Conservation (phyloP, 345 rosid species). For the Combretum micranthum region DNA sequence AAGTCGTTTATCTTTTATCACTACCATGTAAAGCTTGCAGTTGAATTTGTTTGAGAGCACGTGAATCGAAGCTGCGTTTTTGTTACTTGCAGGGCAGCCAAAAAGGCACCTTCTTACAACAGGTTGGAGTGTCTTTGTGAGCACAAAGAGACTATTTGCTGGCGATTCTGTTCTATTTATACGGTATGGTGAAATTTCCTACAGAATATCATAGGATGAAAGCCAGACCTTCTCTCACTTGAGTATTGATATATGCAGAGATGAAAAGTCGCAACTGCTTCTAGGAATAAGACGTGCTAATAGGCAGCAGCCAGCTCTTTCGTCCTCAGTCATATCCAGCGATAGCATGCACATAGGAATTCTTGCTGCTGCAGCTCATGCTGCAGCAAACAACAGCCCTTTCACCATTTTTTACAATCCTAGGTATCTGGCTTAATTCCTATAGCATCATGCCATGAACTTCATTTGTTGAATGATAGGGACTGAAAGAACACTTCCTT, state of each 20-base stretch:
- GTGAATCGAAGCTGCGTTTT: neutral
- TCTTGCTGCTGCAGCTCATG: slow-evolving; percentile 99
- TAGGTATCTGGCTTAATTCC: slow-evolving; percentile 31
- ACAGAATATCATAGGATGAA: neutral
- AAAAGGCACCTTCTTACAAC: slow-evolving; percentile 87
- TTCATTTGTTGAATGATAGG: no score
- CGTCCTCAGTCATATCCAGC: slow-evolving; percentile 93
- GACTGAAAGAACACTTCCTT: slow-evolving; percentile 18
- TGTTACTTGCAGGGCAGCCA: slow-evolving; percentile 64
- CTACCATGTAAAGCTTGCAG: neutral
- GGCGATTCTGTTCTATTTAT: slow-evolving; percentile 93
- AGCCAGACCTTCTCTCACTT: slow-evolving; percentile 2
- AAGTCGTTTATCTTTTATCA: neutral
- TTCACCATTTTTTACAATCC: slow-evolving; percentile 93
- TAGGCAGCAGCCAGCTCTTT: slow-evolving; percentile 84
- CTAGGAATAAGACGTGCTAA: slow-evolving; percentile 86
- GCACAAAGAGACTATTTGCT: slow-evolving; percentile 86
- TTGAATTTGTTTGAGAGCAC: neutral
- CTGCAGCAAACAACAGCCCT: slow-evolving; percentile 87
- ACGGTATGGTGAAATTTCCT: slow-evolving; percentile 32
- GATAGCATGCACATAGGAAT: slow-evolving; percentile 99
- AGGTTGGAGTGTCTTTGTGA: slow-evolving; percentile 95
- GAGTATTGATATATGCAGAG: slow-evolving; percentile 37
- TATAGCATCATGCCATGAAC: no score
- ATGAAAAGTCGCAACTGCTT: slow-evolving; percentile 83